Evolutionary conservation across 1,284 basidiomycete species (phyloP).

Genomic region (Sphagnurus paluster): DNA sequence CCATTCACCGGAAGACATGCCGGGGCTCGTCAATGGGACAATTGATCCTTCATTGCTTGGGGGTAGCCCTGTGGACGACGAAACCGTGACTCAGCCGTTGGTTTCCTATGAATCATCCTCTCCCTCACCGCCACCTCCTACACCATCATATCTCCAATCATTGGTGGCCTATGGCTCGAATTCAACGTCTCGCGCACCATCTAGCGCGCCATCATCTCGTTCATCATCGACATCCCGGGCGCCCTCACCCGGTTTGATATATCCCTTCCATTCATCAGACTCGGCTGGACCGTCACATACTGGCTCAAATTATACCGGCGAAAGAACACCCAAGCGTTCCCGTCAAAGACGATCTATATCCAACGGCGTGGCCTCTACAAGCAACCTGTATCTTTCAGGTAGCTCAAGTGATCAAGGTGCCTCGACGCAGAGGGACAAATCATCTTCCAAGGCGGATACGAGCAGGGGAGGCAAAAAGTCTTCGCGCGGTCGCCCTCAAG

Average conservation of each 20-base stretch:
- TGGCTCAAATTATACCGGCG: too few species aligned
- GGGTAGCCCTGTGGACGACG: background rate
- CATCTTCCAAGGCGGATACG: background rate
- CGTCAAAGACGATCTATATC: slow-evolving; percentile 3
- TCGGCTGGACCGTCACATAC: background rate
- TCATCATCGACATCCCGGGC: background rate
- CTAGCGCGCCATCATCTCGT: background rate
- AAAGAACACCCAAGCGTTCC: too few species aligned
- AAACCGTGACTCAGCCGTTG: slow-evolving; percentile 1
- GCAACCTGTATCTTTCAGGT: slow-evolving; percentile 7
- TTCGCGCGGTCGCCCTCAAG: too few species aligned
- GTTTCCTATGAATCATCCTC: background rate
- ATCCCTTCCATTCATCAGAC: background rate
- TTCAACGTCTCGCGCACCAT: slow-evolving; percentile 3
- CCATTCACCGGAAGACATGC: too few species aligned
- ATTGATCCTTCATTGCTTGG: slow-evolving; percentile 18
- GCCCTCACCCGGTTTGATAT: background rate
- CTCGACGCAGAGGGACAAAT: background rate
- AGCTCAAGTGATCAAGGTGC: slow-evolving; percentile 9
- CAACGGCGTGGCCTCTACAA: slow-evolving; percentile 13
- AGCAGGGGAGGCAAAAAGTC: background rate
- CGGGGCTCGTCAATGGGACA: slow-evolving; percentile 13
- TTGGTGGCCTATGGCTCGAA: background rate
- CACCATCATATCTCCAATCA: background rate
- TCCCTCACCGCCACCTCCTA: background rate